Evolutionary conservation across 108 stramenopile genomes (phyloP), one percentile per base, ranked within the genome.

Genomic region (Cyclotella kingstonii): DNA sequence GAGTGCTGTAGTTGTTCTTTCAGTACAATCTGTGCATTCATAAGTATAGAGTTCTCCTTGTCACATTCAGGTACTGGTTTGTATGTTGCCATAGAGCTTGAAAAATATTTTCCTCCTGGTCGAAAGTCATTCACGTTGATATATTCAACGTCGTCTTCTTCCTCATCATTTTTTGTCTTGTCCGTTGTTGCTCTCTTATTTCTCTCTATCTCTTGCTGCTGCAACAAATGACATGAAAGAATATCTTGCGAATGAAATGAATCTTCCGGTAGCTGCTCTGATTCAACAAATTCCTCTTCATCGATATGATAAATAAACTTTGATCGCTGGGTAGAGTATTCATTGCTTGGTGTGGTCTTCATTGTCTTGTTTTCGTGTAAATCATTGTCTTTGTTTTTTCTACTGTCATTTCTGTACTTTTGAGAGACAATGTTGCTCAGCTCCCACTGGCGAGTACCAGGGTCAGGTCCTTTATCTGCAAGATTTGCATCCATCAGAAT

Each of bases 371-470:
- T 40, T 33, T 5, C 9, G 27, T 11, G 39, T 26, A 35, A 21
- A 5, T 44, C 26, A 4, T 25, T 14, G 1, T 17, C 31, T 19
- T 22, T 39, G 1, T 10, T n/a, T n/a, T n/a, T n/a, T n/a, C n/a
- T 21, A 11, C 15, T 15, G 9, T 8, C 4, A 30, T 25, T 41
- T 15, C 2, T 43, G 29, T 64, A 29, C 17, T 21, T 0, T 17
- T 15, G 30, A 14, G 26, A n/a, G n/a, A 42, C 47, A 2, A 17
- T 31, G n/a, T 55, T 53, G 21, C 43, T 41, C 1, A 73, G 41
- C 21, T 65, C 71, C 57, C 58, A 65, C n/a, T 64, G 71, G 9
- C 49, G 63, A 22, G 71, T 65, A 28, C 71, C 71, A 15, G 63
- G 71, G 46, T 73, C 71, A 29, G 71, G 57, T 11, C 48, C 39